These are phyloP conservation scores for Cicer bijugum DNA, from an alignment of 306 rosid species.

Conservation along the genomic window DNA sequence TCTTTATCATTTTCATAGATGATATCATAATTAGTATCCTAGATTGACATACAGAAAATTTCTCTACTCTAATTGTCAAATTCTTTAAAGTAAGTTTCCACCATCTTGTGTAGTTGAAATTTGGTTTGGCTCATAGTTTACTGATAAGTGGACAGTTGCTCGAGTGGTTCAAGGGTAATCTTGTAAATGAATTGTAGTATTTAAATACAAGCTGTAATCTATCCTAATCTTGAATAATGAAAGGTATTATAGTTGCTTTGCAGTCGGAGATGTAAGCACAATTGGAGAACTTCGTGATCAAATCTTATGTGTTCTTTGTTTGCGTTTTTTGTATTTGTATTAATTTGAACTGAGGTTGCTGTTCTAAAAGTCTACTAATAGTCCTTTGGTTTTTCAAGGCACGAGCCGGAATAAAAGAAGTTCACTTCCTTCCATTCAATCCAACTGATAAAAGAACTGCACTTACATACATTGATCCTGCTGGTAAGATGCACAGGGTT, in stretches of 20 bases:
- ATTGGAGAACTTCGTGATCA: no score
- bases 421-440: conserved; percentile 85
- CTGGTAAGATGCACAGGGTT: conserved; percentile 69
- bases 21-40: background rate
- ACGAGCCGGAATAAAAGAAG: conserved; percentile 65
- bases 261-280: no score
- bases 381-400: conserved; percentile 51
- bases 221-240: no score
- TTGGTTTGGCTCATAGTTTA: background rate
- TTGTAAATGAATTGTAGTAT: no score
- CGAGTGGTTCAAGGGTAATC: no score
- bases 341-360: no score
- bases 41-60: background rate
- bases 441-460: conserved; percentile 82
- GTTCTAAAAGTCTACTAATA: background rate
- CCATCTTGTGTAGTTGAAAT: conserved; percentile 8
- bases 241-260: no score
- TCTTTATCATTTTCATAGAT: background rate
- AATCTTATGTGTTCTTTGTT: no score
- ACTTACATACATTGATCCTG: conserved; percentile 64
- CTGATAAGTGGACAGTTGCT: no score
- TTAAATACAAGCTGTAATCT: no score
- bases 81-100: conserved; percentile 3
- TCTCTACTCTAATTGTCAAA: background rate
- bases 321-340: no score